Evolutionary conservation across 495 filamentous ascomycete genomes (phyloP), one percentile per base, ranked within the genome.

Genomic region (Achaetomiella virescens): DNA sequence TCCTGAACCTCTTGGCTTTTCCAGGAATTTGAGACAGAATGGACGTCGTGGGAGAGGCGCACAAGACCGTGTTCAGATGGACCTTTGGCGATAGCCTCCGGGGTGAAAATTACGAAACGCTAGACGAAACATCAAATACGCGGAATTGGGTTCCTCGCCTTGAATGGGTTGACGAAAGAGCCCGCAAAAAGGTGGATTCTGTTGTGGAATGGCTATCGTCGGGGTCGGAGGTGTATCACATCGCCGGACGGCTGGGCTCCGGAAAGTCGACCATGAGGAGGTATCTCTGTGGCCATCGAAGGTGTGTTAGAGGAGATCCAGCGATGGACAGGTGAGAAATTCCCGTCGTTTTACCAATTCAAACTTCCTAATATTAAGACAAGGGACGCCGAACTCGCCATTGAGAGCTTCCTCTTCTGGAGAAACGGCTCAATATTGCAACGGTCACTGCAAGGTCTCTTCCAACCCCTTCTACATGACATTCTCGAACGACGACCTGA

Each of bases 191-290:
- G 7, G 20, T 33, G 6, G 12, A 46, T 2, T 18, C n/a, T 1
- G 12, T 44, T 15, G 11, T 27, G 1, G 37, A 40, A 17, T 58
- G 48, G 48, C 24, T 58, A 1, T 52, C 29, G 3, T 43, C 48
- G 14, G 29, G 42, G 4, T 17, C 2, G 2, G 48, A 41, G 1
- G 22, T 52, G 15, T 58, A 42, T 11, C 55, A 52, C 40, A 58
- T 58, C 14, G 25, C 55, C 4, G 41, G 55, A 18, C 52, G 47
- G n/a, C 22, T 52, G 18, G 55, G 55, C 12, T 57, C 47, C 1
- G 48, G 55, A 1, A 52, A 57, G 20, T 52, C 42, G 5, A 58
- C 55, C 2, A 12, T 58, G 22, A 58, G 52, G 48, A 49, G 52
- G 11, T 33, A 40, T 5, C 41, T 58, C 22, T 3, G 6, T 47